phyloP scores from a whole-genome alignment of 352 stramenopile species.

The Pythium aquatile region DNA sequence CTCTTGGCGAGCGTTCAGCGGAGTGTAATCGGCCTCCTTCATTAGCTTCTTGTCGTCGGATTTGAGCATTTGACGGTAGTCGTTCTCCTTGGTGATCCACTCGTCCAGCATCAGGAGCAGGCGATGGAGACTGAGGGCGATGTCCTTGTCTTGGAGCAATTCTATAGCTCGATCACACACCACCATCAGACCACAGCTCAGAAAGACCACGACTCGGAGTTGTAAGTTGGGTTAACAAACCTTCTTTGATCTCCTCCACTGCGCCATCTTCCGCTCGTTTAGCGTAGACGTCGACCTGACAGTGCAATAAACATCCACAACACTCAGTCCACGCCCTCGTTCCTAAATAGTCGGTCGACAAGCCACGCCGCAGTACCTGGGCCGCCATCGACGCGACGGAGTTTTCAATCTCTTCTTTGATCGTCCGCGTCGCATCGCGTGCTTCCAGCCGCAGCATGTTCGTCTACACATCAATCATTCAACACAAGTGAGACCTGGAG shows the following conservation, averaged over 20 bases:
- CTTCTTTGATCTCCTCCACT: slow-evolving; percentile 56
- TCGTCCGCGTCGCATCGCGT: slow-evolving; percentile 52
- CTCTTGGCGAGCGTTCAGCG: slow-evolving; percentile 77
- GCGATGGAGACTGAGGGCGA: slow-evolving; percentile 50
- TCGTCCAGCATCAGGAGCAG: slow-evolving; percentile 63
- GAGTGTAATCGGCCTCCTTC: slow-evolving; percentile 67
- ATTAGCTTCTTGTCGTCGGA: slow-evolving; percentile 88
- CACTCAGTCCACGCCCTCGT: neutral
- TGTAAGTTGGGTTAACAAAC: slow-evolving; percentile 23
- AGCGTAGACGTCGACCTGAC: slow-evolving; percentile 41
- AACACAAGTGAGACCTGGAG: neutral
- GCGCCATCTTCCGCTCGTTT: slow-evolving; percentile 32
- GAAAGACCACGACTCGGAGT: no score
- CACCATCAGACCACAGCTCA: no score
- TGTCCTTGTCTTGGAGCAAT: slow-evolving; percentile 51
- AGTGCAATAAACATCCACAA: neutral
- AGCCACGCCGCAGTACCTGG: slow-evolving; percentile 16
- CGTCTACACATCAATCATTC: slow-evolving; percentile 36
- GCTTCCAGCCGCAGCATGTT: slow-evolving; percentile 86
- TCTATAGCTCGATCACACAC: slow-evolving; percentile 26
- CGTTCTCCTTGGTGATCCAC: slow-evolving; percentile 85
- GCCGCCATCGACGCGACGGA: slow-evolving; percentile 33
- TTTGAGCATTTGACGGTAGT: slow-evolving; percentile 89
- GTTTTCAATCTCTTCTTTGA: slow-evolving; percentile 62
- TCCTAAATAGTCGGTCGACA: no score